Evolutionary conservation across 1,139 yeast genomes (phyloP), one percentile per base, ranked within the genome.

Genomic region (Kluyveromyces sp.): DNA sequence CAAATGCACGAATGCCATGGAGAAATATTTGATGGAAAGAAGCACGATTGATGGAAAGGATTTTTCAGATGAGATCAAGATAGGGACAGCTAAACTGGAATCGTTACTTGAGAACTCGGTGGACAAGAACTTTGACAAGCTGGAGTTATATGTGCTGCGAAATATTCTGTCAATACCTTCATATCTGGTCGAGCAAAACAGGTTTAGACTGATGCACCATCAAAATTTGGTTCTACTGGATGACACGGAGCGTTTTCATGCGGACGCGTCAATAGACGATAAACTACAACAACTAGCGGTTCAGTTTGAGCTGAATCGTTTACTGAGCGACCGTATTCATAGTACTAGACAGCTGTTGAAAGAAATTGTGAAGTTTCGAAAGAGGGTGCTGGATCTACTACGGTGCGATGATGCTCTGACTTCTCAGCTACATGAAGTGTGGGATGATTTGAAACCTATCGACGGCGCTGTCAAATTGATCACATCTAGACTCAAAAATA

Each of bases 61-160:
- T 40, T 53, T 52, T 49, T 50, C 62, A 31, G 66, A 68, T 11
- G 95, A 86, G 55, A 80, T 87, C 6, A 77, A 75, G 47, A 55
- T 74, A 16, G 96, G 96, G 0, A 80, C 94, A 0, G 94, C 86
- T 1, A 80, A 83, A 55, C 66, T 89, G 37, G 96, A 88, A 56
- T 79, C 92, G 0, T 64, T 85, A 35, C 60, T 89, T 45, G 95
- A 86, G 56, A 76, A 78, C 47, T 74, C 80, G 2, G 84, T 88
- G n/a, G 96, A 88, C 64, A 73, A 73, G 54, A 84, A 85, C 58
- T 88, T 87, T 61, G 96, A 89, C 63, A 82, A 82, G 61, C 81
- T 86, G 57, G 97, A 89, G 66, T 67, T 88, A 31, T 89, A 88
- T 60, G 77, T 86, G 3, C 65, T 87, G 43, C 66, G 96, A 55